Base-by-base conservation (phyloP, 78 protist genomes). In the Blattamonas nauphoetae region DNA sequence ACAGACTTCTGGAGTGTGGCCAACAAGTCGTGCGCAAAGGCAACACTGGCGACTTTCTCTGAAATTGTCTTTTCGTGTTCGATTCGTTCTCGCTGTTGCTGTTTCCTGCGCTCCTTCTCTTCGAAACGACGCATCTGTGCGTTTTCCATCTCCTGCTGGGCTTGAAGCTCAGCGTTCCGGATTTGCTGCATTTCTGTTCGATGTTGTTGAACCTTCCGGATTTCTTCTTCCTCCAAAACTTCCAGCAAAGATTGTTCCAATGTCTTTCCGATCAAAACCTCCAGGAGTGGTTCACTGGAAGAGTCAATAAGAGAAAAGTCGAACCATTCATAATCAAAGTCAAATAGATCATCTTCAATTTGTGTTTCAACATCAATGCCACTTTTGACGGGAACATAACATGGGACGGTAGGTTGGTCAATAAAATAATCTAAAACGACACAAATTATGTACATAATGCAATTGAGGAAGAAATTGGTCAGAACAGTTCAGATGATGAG, bases 181-280 rank as follows among this genome's bases (percentile, higher is more conserved):
- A 3, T n/a, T 42, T 89, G 92, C 55, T 88, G 93, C 82, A 86
- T 89, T 45, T 91, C 86, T 5, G 45, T 87, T 85, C 91, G 93
- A 78, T 87, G 93, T 41, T 5, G 41, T n/a, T 90, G 86, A 77
- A 95, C n/a, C 45, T 33, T 63, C 34, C 32, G 78, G 6, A 95
- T 85, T 92, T 95, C 97, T 34, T 95, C 95, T 88, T 95, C 97
- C 88, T 95, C 94, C 85, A 93, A 35, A 33, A 91, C 94, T 88
- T 94, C 97, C 88, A 91, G 88, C 55, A 95, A 45, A 6, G 92
- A 78, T 84, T 94, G 96, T 84, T 95, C 94, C 41, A 95, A 84
- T 38, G 93, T 90, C 89, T 94, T 93, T 77, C 95, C 96, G 29
- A 93, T 91, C 6, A 93, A 46, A 44, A 94, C 94, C 41, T 95